phyloP scores from a whole-genome alignment of 2,329 filamentous ascomycete species.

The Trichoderma oligosporum region DNA sequence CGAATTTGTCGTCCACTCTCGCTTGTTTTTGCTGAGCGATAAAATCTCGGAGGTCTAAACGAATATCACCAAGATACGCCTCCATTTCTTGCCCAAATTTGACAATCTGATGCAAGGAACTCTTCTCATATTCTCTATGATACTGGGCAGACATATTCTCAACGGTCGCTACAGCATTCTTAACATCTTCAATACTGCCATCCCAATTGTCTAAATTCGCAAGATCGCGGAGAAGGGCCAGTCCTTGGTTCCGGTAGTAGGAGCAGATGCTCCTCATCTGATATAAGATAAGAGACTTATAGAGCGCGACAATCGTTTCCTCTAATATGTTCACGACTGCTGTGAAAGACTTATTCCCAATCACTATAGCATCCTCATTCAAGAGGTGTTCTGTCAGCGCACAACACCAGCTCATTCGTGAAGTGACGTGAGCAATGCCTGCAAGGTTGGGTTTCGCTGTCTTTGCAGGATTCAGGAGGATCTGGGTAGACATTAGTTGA shows the following conservation, averaged over 20 bases:
- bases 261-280: conserved; percentile 40
- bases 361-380: conserved; percentile 20
- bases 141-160: neutral
- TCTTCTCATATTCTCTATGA: conserved; percentile 4
- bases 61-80: conserved; percentile 18
- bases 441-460: conserved; percentile 28
- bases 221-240: conserved; percentile 30
- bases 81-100: conserved; percentile 16
- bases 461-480: conserved; percentile 31
- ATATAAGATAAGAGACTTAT: conserved; percentile 38
- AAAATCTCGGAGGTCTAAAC: conserved; percentile 21
- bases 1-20: conserved; percentile 19
- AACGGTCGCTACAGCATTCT: conserved; percentile 28
- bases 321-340: conserved; percentile 28
- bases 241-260: conserved; percentile 32
- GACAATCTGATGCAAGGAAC: neutral
- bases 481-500: conserved; percentile 20
- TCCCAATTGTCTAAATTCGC: conserved; percentile 36
- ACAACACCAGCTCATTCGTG: conserved; percentile 39
- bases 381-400: conserved; percentile 30
- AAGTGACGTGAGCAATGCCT: conserved; percentile 33
- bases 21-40: conserved; percentile 20
- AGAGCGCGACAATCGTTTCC: conserved; percentile 35
- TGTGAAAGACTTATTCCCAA: conserved; percentile 8
- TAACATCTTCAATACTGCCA: conserved; percentile 7